Percentiles rank a stretch among this genome's conserved stretches.
Conservation (phyloP, 768 basidiomycete genomes). For the Suillus paluster region DNA sequence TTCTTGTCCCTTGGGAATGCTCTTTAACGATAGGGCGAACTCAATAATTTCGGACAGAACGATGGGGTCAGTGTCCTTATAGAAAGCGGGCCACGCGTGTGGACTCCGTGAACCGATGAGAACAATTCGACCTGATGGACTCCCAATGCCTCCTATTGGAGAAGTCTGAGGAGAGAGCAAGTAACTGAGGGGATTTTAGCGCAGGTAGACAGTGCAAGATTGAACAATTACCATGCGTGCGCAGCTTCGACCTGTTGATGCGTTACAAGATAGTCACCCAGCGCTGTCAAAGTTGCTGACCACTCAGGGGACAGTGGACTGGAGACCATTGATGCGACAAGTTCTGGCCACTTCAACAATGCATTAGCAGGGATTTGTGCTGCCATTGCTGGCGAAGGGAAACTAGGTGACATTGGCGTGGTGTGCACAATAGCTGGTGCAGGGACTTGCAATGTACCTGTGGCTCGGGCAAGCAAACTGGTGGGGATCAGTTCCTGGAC, state of each 20-base stretch:
- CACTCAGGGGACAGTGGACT: slow-evolving; percentile 71
- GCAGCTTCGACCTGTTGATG: slow-evolving; percentile 84
- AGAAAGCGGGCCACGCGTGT: slow-evolving; percentile 50
- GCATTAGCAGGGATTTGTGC: slow-evolving; percentile 62
- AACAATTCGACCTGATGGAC: slow-evolving; percentile 66
- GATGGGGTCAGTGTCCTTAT: slow-evolving; percentile 72
- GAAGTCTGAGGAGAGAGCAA: slow-evolving; percentile 85
- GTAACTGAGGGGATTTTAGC: slow-evolving; percentile 55
- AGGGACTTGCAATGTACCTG: slow-evolving; percentile 44
- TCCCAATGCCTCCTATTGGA: slow-evolving; percentile 70
- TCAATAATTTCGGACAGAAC: slow-evolving; percentile 91
- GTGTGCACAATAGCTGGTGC: slow-evolving; percentile 35
- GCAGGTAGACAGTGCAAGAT: neutral
- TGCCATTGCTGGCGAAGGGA: slow-evolving; percentile 48
- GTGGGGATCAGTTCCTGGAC: slow-evolving; percentile 78
- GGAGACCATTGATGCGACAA: slow-evolving; percentile 79
- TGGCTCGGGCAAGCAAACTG: slow-evolving; percentile 49
- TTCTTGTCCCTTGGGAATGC: slow-evolving; percentile 83
- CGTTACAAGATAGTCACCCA: slow-evolving; percentile 81
- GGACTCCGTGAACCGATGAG: slow-evolving; percentile 76
- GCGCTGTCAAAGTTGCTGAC: slow-evolving; percentile 74
- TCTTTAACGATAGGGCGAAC: slow-evolving; percentile 82
- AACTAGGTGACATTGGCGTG: slow-evolving; percentile 70
- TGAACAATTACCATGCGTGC: slow-evolving; percentile 78
- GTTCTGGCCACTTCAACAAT: slow-evolving; percentile 83